phyloP scores from a whole-genome alignment of 2,329 filamentous ascomycete species.

The Penicillium thymicola region DNA sequence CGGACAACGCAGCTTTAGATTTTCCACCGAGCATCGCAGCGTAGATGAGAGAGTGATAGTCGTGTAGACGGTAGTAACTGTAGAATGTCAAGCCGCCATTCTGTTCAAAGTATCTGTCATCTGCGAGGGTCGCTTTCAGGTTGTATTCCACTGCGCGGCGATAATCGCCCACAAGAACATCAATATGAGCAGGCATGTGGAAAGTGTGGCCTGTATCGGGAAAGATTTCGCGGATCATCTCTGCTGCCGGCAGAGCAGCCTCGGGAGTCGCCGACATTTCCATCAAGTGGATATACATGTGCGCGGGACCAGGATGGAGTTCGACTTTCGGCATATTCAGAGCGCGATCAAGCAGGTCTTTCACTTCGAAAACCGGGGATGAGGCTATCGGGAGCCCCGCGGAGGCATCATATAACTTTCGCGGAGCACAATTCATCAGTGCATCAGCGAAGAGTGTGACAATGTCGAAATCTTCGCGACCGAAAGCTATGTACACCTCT shows the following conservation, averaged over 20 bases:
- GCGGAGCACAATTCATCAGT: constrained; percentile 63
- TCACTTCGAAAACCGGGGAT: constrained; percentile 56
- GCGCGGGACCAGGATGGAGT: constrained; percentile 65
- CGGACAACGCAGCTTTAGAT: constrained; percentile 59
- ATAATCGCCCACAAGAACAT: constrained; percentile 70
- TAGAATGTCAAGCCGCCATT: constrained; percentile 66
- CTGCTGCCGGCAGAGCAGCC: constrained; percentile 56
- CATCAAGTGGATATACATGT: constrained; percentile 73
- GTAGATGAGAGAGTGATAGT: constrained; percentile 72
- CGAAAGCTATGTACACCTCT: constrained; percentile 6
- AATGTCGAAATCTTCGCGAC: constrained; percentile 56
- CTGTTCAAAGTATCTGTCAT: constrained; percentile 61
- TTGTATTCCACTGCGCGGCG: constrained; percentile 65
- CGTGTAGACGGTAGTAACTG: constrained; percentile 68
- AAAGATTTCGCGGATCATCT: constrained; percentile 60
- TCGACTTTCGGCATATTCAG: constrained; percentile 49
- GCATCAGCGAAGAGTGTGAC: constrained; percentile 61
- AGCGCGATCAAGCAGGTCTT: constrained; percentile 56
- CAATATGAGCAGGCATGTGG: constrained; percentile 75
- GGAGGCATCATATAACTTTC: constrained; percentile 61
- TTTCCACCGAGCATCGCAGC: constrained; percentile 72
- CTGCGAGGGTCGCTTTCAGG: constrained; percentile 61
- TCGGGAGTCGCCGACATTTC: constrained; percentile 70
- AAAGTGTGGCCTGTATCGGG: constrained; percentile 67
- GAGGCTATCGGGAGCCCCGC: constrained; percentile 31